These are phyloP conservation scores for Nothophaeocryptopus gaeumannii DNA, from an alignment of 2,329 filamentous ascomycete species.

Conservation along the genomic window DNA sequence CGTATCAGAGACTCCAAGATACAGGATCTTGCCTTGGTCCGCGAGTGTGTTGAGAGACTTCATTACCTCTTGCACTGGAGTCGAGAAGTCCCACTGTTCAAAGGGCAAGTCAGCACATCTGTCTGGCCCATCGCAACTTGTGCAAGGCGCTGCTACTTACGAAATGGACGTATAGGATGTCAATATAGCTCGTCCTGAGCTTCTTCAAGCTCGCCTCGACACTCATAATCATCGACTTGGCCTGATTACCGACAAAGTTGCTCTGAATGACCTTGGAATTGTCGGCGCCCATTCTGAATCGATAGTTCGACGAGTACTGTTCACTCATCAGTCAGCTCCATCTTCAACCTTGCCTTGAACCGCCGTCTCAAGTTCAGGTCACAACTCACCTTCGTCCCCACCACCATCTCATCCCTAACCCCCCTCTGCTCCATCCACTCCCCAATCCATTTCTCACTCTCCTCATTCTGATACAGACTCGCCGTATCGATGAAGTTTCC, in stretches of 20 bases:
- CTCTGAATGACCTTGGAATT: constrained; percentile 31
- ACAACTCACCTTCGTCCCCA: constrained; percentile 17
- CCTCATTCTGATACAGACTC: constrained; percentile 36
- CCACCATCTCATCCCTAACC: constrained; percentile 65
- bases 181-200: constrained; percentile 66
- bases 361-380: not conserved
- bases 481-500: constrained; percentile 47
- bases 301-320: constrained; percentile 31
- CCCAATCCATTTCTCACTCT: constrained; percentile 34
- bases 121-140: constrained; percentile 27
- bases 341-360: not conserved
- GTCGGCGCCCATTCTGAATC: constrained; percentile 17
- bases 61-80: constrained; percentile 64
- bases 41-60: constrained; percentile 63
- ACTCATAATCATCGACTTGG: constrained; percentile 60
- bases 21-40: constrained; percentile 60
- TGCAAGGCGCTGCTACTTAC: no score
- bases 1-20: constrained; percentile 61
- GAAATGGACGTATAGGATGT: constrained; percentile 47
- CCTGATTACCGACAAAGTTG: constrained; percentile 60
- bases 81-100: constrained; percentile 13
- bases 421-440: constrained; percentile 27
- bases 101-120: not conserved
- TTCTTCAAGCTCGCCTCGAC: constrained; percentile 41
- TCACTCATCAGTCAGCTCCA: not conserved